phyloP scores from a whole-genome alignment of 2,329 filamentous ascomycete genomes.

The Ceratocystis lukuohia region DNA sequence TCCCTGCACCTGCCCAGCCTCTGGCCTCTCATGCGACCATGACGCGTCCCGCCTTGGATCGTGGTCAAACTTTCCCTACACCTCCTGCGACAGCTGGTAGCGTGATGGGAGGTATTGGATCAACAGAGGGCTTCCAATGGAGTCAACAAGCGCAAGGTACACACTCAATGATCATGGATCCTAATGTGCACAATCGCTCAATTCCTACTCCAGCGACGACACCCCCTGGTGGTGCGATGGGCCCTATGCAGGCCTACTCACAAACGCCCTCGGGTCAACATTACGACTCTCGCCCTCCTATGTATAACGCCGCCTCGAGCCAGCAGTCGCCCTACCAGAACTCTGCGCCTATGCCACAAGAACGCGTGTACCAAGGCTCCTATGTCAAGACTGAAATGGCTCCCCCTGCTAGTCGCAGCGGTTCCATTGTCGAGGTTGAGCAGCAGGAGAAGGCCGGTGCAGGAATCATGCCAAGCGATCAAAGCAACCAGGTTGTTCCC shows the following conservation, averaged over 20 bases:
- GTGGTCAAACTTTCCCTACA: constrained; percentile 85
- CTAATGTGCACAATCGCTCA: constrained; percentile 63
- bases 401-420: constrained; percentile 50
- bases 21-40: constrained; percentile 56
- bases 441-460: constrained; percentile 51
- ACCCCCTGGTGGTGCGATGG: constrained; percentile 63
- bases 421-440: constrained; percentile 16
- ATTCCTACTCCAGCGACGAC: constrained; percentile 89
- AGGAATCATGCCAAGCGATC: constrained; percentile 42
- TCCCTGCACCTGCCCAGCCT: constrained; percentile 44
- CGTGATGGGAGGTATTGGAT: constrained; percentile 60
- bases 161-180: constrained; percentile 71
- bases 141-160: constrained; percentile 41
- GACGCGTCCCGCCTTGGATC: constrained; percentile 63
- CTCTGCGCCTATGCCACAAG: constrained; percentile 44
- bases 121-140: constrained; percentile 73
- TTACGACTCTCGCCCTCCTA: constrained; percentile 64
- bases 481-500: constrained; percentile 39
- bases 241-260: constrained; percentile 62
- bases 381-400: constrained; percentile 85
- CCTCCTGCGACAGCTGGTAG: constrained; percentile 87
- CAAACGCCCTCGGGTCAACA: constrained; percentile 46
- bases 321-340: constrained; percentile 62
- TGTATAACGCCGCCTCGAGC: constrained; percentile 59
- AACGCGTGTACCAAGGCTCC: constrained; percentile 51